Base-by-base conservation (phyloP, 768 basidiomycete genomes). In the Leccinellum luteum region DNA sequence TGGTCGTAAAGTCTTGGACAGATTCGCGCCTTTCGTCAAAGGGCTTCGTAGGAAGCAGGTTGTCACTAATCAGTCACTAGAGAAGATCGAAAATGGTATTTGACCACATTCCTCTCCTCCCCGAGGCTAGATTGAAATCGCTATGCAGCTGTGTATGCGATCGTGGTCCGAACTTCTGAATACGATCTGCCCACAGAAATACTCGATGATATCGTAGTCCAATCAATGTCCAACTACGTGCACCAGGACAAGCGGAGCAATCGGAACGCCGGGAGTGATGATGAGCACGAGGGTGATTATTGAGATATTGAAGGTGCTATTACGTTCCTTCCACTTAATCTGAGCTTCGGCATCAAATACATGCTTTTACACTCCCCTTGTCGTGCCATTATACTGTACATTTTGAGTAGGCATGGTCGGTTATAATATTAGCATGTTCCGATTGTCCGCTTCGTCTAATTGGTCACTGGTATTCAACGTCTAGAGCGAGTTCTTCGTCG, bases 31-130 rank as follows among this genome's bases (percentile, higher is more conserved):
- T 1, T 78, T 85, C 66, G 78, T 92, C 50, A 79, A 79, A 45
- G 87, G 89, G 48, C 77, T 99, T 43, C 78, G 79, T 54, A 95
- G 92, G 77, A 99, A 99, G 74, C 94, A 97, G 68, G 70, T 75
- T 3, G 90, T 96, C 17, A 96, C 94, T 1, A 74, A 80, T 3
- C 85, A 90, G 64, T 96, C 93, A n/a, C 78, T 99, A 8, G 84
- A 86, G 67, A 99, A 98, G 74, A 95, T 98, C 51, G 96, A 99
- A 79, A 84, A 88, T 65, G 93, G 95, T 96, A 61, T 47, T 34
- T 35, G 12, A 12, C 25, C 25, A 25, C 25, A 15, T 54, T 57
- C 27, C n/a, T 54, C 28, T 38, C 50, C n/a, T 32, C 23, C 28
- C 23, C 49, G 6, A 19, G 14, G 41, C 48, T 48, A 38, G 17